A percentile compares a stretch with the other conserved stretches of the same genome.
Evolutionary conservation across 352 stramenopile species (phyloP).

Genomic region (Globisporangium barbulae): DNA sequence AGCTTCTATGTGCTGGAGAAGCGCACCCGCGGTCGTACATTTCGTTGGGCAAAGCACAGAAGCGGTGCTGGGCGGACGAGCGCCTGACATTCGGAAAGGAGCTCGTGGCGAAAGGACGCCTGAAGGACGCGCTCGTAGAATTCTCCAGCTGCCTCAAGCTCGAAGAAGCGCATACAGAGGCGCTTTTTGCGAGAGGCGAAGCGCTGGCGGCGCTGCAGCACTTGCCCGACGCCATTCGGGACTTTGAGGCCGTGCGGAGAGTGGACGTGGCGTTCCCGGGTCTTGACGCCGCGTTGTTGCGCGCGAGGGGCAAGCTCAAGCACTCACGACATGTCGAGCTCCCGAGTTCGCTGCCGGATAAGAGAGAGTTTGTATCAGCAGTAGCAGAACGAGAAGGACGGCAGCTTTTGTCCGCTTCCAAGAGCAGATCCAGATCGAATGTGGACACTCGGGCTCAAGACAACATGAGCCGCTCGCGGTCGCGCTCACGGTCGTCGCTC

Average conservation of each 20-base stretch:
- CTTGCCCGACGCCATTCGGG: constrained; percentile 32
- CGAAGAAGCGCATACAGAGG: constrained; percentile 22
- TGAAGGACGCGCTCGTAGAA: constrained; percentile 33
- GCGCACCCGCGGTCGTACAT: constrained; percentile 28
- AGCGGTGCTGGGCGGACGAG: constrained; percentile 35
- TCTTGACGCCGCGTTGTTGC: constrained; percentile 18
- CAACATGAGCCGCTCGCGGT: background rate
- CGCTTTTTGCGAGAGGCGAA: constrained; percentile 23
- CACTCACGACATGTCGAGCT: constrained; percentile 22
- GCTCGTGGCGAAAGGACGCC: constrained; percentile 20
- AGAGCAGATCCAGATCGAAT: constrained; percentile 1
- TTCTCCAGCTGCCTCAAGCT: constrained; percentile 37
- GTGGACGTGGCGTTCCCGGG: constrained; percentile 20
- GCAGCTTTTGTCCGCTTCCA: background rate
- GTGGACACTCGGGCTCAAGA: background rate
- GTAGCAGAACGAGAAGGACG: background rate
- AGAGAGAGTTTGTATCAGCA: background rate
- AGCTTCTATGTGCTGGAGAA: background rate
- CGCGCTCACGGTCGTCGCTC: background rate
- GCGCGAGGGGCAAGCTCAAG: constrained; percentile 17
- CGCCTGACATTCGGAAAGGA: constrained; percentile 23
- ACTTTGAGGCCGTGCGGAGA: constrained; percentile 27
- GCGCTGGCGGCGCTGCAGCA: constrained; percentile 22
- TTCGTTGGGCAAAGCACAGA: constrained; percentile 30
- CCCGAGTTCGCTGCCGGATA: background rate